Evolutionary conservation across 1,284 basidiomycete genomes (phyloP).

Genomic region (Cutaneotrichosporon curvatum): DNA sequence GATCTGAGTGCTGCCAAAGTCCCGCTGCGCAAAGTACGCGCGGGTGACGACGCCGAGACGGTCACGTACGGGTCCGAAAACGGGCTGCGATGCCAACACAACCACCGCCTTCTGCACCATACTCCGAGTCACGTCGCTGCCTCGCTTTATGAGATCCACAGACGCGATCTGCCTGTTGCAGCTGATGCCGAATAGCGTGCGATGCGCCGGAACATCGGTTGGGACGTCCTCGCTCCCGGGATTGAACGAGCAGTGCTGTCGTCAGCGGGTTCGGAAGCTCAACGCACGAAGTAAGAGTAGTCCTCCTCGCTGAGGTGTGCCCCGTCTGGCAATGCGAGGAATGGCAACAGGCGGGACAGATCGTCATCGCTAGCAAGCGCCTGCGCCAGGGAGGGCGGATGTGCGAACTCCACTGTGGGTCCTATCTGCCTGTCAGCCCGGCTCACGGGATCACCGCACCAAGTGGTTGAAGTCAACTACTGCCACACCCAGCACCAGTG

Average conservation of each 20-base stretch:
- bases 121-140: slow-evolving; percentile 82
- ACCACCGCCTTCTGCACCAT: slow-evolving; percentile 98
- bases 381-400: slow-evolving; percentile 52
- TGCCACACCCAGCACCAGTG: slow-evolving; percentile 64
- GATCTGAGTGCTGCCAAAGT: slow-evolving; percentile 76
- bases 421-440: slow-evolving; percentile 59
- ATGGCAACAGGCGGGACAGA: slow-evolving; percentile 75
- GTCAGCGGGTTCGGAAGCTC: slow-evolving; percentile 12
- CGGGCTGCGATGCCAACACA: slow-evolving; percentile 79
- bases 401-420: slow-evolving; percentile 73
- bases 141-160: slow-evolving; percentile 69
- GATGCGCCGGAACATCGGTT: slow-evolving; percentile 37
- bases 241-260: slow-evolving; percentile 55
- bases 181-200: slow-evolving; percentile 87
- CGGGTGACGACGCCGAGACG: slow-evolving; percentile 93
- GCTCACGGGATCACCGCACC: slow-evolving; percentile 48
- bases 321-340: slow-evolving; percentile 95
- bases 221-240: slow-evolving; percentile 17
- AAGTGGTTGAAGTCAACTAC: slow-evolving; percentile 86
- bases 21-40: slow-evolving; percentile 79
- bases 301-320: slow-evolving; percentile 91
- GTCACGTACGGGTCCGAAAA: slow-evolving; percentile 60
- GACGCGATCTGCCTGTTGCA: slow-evolving; percentile 94
- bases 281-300: slow-evolving; percentile 76
- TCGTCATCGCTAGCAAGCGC: slow-evolving; percentile 72